phyloP scores from a whole-genome alignment of 495 filamentous ascomycete genomes.

The Hypoxylon crocopeplum region DNA sequence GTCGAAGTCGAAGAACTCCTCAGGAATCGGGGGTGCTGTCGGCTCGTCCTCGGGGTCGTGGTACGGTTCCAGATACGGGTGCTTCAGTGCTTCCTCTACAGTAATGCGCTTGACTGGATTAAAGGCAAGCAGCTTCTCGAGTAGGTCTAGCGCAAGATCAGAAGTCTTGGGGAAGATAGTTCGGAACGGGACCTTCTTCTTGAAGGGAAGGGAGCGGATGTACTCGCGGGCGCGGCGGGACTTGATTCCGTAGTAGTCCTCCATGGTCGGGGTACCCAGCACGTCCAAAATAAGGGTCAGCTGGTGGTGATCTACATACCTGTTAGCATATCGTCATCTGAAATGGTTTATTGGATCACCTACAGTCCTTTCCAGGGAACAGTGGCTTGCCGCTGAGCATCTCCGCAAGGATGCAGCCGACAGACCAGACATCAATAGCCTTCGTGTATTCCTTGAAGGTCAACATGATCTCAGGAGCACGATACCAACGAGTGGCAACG shows the following conservation, averaged over 20 bases:
- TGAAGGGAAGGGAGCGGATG: conserved; percentile 99
- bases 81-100: conserved; percentile 95
- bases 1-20: conserved; percentile 99
- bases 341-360: conserved; percentile 43
- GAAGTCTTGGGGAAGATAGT: conserved; percentile 97
- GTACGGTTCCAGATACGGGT: conserved; percentile 98
- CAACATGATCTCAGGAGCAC: conserved; percentile 99
- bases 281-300: conserved; percentile 97
- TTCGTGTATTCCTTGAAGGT: conserved; percentile 99
- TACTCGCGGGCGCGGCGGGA: conserved; percentile 97
- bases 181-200: conserved; percentile 99
- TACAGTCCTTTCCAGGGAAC: conserved; percentile 99
- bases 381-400: conserved; percentile 99
- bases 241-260: conserved; percentile 99
- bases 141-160: conserved; percentile 87
- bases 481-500: conserved; percentile 98
- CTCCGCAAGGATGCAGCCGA: conserved; percentile 98
- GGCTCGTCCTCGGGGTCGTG: conserved; percentile 99
- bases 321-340: conserved; percentile 12
- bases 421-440: conserved; percentile 99
- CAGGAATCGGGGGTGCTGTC: conserved; percentile 92
- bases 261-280: conserved; percentile 98
- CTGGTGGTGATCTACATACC: conserved; percentile 86
- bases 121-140: conserved; percentile 96
- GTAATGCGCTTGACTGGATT: conserved; percentile 99